These are phyloP conservation scores for Ceratocystis alfenasii DNA, from an alignment of 2,329 filamentous ascomycete species.

Conservation along the genomic window DNA sequence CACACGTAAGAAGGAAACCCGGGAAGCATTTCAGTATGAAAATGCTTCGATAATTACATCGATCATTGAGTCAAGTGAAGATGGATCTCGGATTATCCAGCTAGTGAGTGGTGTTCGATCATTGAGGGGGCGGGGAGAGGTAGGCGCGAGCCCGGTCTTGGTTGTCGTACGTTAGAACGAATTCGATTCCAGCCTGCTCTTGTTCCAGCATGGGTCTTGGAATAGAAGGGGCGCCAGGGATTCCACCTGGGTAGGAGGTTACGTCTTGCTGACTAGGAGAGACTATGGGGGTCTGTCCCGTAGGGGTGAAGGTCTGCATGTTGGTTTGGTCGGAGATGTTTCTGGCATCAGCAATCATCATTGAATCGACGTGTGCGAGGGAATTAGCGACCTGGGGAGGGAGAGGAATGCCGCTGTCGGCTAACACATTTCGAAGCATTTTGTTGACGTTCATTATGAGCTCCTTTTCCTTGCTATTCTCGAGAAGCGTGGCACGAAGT, in stretches of 20 bases:
- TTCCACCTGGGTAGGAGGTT: conserved; percentile 9
- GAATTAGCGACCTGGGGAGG: conserved; percentile 21
- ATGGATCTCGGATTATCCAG: conserved; percentile 7
- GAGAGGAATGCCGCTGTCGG: conserved; percentile 39
- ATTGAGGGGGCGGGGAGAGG: conserved; percentile 49
- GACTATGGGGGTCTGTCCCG: conserved; percentile 33
- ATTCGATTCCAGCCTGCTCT: conserved; percentile 77
- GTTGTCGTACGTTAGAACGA: conserved; percentile 76
- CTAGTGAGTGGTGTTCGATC: conserved; percentile 1
- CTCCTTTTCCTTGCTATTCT: conserved; percentile 53
- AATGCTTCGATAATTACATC: background rate
- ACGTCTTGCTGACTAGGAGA: conserved; percentile 27
- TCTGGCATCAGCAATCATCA: conserved; percentile 37
- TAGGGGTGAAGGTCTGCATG: conserved; percentile 37
- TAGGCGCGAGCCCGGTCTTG: conserved; percentile 43
- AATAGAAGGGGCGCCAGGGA: background rate
- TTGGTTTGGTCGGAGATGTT: conserved; percentile 53
- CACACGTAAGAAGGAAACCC: conserved; percentile 7
- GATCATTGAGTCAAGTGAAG: conserved; percentile 10
- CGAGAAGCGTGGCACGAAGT: conserved; percentile 61
- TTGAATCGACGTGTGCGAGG: conserved; percentile 30
- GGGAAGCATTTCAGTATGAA: conserved; percentile 4
- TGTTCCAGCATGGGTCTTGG: conserved; percentile 43
- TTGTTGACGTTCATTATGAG: conserved; percentile 30
- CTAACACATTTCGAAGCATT: conserved; percentile 45